phyloP scores from a whole-genome alignment of 495 filamentous ascomycete species.

The Friedmanniomyces endolithicus region DNA sequence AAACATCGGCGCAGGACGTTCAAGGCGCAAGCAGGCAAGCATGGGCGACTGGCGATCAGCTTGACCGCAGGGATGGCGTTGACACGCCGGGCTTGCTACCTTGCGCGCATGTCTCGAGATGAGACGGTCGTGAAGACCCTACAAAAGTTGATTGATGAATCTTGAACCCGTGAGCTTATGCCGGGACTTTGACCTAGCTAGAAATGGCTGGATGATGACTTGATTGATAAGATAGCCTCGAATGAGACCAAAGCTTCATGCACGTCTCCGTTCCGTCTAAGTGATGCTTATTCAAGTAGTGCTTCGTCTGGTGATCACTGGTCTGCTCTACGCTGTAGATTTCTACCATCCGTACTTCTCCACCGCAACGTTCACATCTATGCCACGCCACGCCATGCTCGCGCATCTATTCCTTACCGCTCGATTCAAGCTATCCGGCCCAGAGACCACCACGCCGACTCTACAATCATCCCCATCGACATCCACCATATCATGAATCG shows the following conservation, averaged over 20 bases:
- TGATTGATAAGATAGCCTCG: neutral
- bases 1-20: neutral
- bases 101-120: neutral
- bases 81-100: neutral
- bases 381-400: slow-evolving; percentile 26
- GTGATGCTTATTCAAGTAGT: no score
- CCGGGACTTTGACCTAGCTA: neutral
- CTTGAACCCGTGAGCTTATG: neutral
- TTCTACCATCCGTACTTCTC: slow-evolving; percentile 32
- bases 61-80: neutral
- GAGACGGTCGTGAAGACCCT: neutral
- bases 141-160: neutral
- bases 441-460: slow-evolving; percentile 40
- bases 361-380: slow-evolving; percentile 23
- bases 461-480: slow-evolving; percentile 24
- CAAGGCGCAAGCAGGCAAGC: neutral
- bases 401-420: slow-evolving; percentile 42
- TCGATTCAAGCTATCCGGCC: slow-evolving; percentile 43
- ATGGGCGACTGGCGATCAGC: neutral
- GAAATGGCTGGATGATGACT: neutral
- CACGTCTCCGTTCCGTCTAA: neutral
- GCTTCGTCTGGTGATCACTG: no score
- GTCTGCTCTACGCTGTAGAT: no score
- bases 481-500: slow-evolving; percentile 31
- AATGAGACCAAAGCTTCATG: neutral